Conservation (phyloP, 1,139 yeast species). For the Hyphopichia burtonii region DNA sequence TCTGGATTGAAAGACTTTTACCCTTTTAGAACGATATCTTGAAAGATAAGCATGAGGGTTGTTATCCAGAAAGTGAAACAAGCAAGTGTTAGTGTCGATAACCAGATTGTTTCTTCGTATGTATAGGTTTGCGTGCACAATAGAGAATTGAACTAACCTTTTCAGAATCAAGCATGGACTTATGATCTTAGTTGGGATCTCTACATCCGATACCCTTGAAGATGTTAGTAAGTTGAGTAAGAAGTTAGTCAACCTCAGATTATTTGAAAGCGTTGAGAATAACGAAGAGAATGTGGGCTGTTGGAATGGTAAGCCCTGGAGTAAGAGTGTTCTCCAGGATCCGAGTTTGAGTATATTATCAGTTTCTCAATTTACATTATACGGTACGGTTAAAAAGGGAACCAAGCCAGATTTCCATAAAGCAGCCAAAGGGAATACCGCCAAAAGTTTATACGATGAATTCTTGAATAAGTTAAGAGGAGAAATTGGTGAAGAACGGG, state of each 20-base stretch:
- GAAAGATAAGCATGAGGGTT: slow-evolving; percentile 68
- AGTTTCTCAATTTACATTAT: slow-evolving; percentile 88
- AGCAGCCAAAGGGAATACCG: slow-evolving; percentile 82
- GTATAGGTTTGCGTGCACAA: slow-evolving; percentile 21
- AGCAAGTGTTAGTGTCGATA: slow-evolving; percentile 85
- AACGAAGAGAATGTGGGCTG: slow-evolving; percentile 34
- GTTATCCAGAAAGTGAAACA: slow-evolving; percentile 84
- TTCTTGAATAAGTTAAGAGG: slow-evolving; percentile 50
- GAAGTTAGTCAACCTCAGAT: slow-evolving; percentile 60
- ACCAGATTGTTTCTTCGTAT: slow-evolving; percentile 64
- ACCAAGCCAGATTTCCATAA: slow-evolving; percentile 90
- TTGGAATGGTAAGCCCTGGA: slow-evolving; percentile 65
- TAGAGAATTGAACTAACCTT: background rate
- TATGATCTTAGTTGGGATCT: slow-evolving; percentile 79
- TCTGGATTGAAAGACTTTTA: background rate
- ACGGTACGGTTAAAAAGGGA: slow-evolving; percentile 83
- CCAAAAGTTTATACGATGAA: slow-evolving; percentile 62
- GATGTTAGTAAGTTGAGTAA: slow-evolving; percentile 70
- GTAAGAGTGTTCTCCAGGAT: slow-evolving; percentile 33
- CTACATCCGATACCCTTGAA: slow-evolving; percentile 68
- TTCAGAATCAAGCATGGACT: slow-evolving; percentile 68
- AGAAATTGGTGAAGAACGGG: slow-evolving; percentile 62
- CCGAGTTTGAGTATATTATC: slow-evolving; percentile 35
- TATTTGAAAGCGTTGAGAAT: slow-evolving; percentile 61
- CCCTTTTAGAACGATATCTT: too few relatives aligned